Base-by-base conservation (phyloP, 225 moss, liverwort and hornwort genomes). In the Ulota crispa region DNA sequence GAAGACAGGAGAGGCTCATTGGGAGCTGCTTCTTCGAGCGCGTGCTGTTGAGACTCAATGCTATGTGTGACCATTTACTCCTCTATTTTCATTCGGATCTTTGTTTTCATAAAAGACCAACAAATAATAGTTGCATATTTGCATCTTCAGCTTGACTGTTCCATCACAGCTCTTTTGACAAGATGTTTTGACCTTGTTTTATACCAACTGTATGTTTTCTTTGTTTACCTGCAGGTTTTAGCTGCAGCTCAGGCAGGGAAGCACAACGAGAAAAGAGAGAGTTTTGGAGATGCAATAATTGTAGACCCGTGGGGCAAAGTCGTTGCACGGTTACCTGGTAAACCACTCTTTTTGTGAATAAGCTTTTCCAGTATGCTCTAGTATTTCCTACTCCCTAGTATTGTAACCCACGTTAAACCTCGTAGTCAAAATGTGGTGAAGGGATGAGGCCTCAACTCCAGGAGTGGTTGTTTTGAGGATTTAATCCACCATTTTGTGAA, bases 281-380 rank as follows among this genome's bases (percentile, higher is more conserved):
- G 98, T 85, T 99, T 88, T 79, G 98, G 98, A 73, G 95, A 99
- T 80, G 86, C 98, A 26, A 34, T 99, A 60, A 95, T 99, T 70
- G 81, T 99, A 70, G 98, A 99, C 66, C 98, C 98, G 2, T 99
- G 98, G 98, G 98, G 98, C 87, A 88, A 87, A 78, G 88, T 99
- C 52, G 86, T 99, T 68, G 95, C 91, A 53, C 94, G 98, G 56
- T 89, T 94, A 79, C 80, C 91, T 82, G 97, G 95, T 95, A 82
- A 21, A 66, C 64, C 15, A 31, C 59, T 64, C 2, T 78, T 65
- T 41, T 68, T 20, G 28, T 18, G 42, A 23, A 57, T 64, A 34
- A 16, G 26, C 27, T 77, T 27, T 72, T 56, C 20, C 8, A 30
- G 11, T 52, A 16, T 42, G 39, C 39, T 60, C 14, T 75, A 27